Base-by-base conservation (phyloP, 352 stramenopile species). In the Phytophthora pisi region DNA sequence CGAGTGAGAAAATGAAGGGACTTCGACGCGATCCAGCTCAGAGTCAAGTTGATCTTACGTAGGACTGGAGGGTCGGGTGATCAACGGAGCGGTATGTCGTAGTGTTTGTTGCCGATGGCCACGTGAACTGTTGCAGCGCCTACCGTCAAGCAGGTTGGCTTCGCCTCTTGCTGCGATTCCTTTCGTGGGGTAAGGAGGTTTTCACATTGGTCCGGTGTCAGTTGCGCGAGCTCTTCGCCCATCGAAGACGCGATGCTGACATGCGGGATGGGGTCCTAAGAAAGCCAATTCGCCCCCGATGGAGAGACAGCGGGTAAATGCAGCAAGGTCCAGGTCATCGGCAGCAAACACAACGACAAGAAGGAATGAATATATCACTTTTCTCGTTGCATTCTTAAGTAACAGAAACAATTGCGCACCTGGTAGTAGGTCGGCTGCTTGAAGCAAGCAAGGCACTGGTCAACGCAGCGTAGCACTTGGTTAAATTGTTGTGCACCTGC, bases 81-180 rank as follows among this genome's bases (percentile, higher is more conserved):
- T 82, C 64, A 90, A 28, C 72, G 69, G 26, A 93, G 79, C 16
- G 79, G 65, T 54, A 91, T 88, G 51, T 78, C 68, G 74, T 90
- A 95, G 66, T 88, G 81, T 79, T 93, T 95, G 82, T 95, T 95
- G 69, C 86, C 86, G 66, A 93, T 91, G 59, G 78, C 74, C 34
- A 89, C 79, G 60, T 90, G 77, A 46, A 93, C 79, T 67, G 68
- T 34, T 72, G 57, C 45, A 43, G 77, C 45, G 36, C 54, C 55
- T 67, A 58, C 57, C 4, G 64, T 71, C 20, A 78, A 65, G 30
- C 63, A 66, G 24, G 46, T 58, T 49, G 66, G 20, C 54, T 20
- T 57, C 56, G 47, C 30, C 24, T 53, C 20, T 28, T 72, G 63
- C 61, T 73, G 61, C 11, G 51, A 64, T 71, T 61, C 47, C 38